Percentiles rank a stretch among this genome's conserved stretches.
These are phyloP conservation scores for Zygosaccharomyces gambellarensis DNA, from an alignment of 805 yeast genomes.

Conservation along the genomic window DNA sequence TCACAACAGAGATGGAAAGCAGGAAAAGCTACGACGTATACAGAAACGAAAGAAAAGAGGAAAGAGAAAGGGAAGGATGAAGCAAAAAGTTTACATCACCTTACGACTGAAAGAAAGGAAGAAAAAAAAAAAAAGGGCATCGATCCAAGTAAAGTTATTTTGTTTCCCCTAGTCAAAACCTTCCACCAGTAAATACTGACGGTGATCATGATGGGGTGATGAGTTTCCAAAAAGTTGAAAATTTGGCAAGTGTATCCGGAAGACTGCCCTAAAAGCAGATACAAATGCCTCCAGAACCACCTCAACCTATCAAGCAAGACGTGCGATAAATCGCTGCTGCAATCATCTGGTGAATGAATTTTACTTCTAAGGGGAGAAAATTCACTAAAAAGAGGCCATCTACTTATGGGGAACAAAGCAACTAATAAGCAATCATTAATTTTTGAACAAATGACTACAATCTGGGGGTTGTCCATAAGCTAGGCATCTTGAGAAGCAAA, in stretches of 20 bases:
- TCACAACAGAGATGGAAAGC: background rate
- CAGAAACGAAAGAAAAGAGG: background rate
- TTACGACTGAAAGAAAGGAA: background rate
- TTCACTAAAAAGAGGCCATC: slow-evolving; percentile 15
- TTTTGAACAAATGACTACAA: background rate
- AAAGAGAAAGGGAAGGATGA: background rate
- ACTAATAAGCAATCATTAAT: background rate
- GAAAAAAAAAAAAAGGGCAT: background rate
- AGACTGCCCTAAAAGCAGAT: slow-evolving; percentile 1
- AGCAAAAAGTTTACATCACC: background rate
- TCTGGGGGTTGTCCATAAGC: slow-evolving; percentile 11
- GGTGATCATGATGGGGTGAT: background rate
- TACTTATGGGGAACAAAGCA: background rate
- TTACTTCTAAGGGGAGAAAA: slow-evolving; percentile 12
- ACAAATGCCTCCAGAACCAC: background rate
- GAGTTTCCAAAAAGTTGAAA: slow-evolving; percentile 5
- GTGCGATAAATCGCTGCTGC: background rate
- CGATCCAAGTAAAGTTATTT: background rate
- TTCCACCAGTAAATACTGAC: background rate
- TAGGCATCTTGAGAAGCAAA: slow-evolving; percentile 5
- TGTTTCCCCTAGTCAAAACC: background rate
- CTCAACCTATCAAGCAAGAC: background rate
- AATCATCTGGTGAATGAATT: slow-evolving; percentile 12
- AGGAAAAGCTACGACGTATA: background rate
- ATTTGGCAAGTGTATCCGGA: background rate